Evolutionary conservation across 768 basidiomycete species (phyloP), one percentile per base, ranked within the genome.

Genomic region (Pisolithus sp.): DNA sequence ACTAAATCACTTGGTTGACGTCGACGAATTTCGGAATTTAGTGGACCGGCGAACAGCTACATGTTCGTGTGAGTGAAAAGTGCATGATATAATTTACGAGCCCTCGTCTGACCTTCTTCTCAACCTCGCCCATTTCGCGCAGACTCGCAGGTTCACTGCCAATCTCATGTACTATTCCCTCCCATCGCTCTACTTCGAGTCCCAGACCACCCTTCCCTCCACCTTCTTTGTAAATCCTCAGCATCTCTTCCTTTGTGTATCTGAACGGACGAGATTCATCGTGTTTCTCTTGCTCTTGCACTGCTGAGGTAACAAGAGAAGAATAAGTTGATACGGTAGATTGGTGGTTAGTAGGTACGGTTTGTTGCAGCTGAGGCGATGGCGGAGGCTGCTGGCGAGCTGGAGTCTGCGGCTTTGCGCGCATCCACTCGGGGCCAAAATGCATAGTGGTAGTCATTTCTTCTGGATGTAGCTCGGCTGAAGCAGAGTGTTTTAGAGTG

Each of bases 401-500:
- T 42, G 77, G 67, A 43, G 76, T 68, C 52, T 81, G 79, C 55
- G 79, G 80, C 72, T 90, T 90, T 58, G 83, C 79, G 62, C 89
- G 82, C 89, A 92, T 91, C 89, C 89, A 92, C 71, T 92, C 89
- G 44, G 89, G 89, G 62, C 88, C 89, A 75, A 92, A 92, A 68
- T 91, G 89, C 82, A 92, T 86, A 24, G 78, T 76, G 56, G 86
- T 65, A 43, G 77, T 66, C 77, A 77, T 77, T 73, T 70, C 73
- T 62, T 48, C 28, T 10, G 43, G 34, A 57, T 49, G 54, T 53
- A 46, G 41, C 28, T 47, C 7, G 37, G 51, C 51, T 46, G 50
- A 50, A 44, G 36, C 46, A 41, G 28, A 44, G n/a, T 34, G 34
- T 34, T 23, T 43, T 43, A 4, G 52, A 41, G 24, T 20, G 28